Percentiles rank a stretch among this genome's conserved stretches.
Evolutionary conservation across 768 basidiomycete genomes (phyloP).

Genomic region (Auricularia sp.): DNA sequence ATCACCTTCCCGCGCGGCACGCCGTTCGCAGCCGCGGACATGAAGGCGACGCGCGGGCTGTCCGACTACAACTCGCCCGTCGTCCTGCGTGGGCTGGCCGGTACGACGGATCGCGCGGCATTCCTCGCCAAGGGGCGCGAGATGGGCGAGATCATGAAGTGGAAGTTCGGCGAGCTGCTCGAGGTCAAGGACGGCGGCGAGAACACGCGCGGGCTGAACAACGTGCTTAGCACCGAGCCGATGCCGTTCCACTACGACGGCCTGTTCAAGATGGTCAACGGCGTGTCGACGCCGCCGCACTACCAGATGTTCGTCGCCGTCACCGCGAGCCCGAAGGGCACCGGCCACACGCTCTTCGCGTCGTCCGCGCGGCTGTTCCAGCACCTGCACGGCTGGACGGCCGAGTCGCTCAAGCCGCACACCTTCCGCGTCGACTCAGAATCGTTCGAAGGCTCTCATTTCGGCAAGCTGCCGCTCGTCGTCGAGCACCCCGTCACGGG

Average conservation of each 20-base stretch:
- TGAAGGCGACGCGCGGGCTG: neutral
- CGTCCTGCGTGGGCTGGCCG: neutral
- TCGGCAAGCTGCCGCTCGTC: neutral
- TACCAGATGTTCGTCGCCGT: neutral
- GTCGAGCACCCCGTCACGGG: neutral
- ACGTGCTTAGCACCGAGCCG: neutral
- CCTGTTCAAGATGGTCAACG: neutral
- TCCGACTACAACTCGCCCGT: neutral
- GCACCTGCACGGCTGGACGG: neutral
- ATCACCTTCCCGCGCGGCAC: no score
- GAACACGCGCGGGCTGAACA: neutral
- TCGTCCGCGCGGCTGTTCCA: neutral
- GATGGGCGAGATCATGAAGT: neutral
- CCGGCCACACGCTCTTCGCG: neutral
- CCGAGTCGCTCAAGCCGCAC: neutral
- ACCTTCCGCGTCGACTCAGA: neutral
- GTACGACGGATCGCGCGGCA: neutral
- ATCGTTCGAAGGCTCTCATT: neutral
- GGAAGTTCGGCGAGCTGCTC: neutral
- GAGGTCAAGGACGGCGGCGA: slow-evolving; percentile 1
- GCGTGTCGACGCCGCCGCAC: neutral
- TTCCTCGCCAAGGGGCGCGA: neutral
- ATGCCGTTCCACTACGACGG: slow-evolving; percentile 1
- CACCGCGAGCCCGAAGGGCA: neutral
- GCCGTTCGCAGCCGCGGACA: no score